Evolutionary conservation across 345 rosid genomes (phyloP).

Genomic region (Theobroma cacao): DNA sequence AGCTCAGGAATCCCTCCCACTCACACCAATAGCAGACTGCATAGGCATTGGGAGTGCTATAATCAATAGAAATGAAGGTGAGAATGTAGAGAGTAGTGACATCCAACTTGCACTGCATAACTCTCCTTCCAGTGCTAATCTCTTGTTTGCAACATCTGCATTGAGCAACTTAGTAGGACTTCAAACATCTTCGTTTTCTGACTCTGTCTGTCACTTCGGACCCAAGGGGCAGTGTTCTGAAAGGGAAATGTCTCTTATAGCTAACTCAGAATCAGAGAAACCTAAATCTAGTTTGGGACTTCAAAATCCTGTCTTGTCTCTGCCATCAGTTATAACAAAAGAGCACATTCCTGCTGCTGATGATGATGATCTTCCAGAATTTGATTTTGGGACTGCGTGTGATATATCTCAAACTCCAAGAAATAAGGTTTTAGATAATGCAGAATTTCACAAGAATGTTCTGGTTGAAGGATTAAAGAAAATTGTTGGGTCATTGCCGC

Average conservation of each 20-base stretch:
- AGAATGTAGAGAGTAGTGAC: background rate
- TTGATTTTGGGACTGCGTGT: constrained; percentile 6
- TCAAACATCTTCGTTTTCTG: background rate
- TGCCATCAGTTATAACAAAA: constrained; percentile 2
- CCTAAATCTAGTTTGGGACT: background rate
- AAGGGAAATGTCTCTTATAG: constrained; percentile 10
- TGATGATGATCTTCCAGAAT: constrained; percentile 14
- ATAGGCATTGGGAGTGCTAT: background rate
- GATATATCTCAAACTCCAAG: background rate
- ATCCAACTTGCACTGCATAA: constrained; percentile 6
- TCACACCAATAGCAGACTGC: too few relatives aligned
- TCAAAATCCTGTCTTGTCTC: background rate
- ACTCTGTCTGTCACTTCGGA: background rate
- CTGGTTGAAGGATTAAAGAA: constrained; percentile 10
- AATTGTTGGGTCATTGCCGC: background rate
- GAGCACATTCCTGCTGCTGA: background rate
- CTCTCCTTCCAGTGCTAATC: constrained; percentile 13
- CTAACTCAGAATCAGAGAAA: constrained; percentile 7
- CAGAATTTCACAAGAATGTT: constrained; percentile 13
- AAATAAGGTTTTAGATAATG: constrained; percentile 4
- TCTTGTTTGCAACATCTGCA: constrained; percentile 8
- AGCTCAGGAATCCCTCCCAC: background rate
- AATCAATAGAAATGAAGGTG: constrained; percentile 7
- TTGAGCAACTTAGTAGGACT: background rate
- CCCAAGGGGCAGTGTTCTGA: constrained; percentile 3